Evolutionary conservation across 2,329 filamentous ascomycete genomes (phyloP), one percentile per base, ranked within the genome.

Genomic region (Harringtonia lauricola): DNA sequence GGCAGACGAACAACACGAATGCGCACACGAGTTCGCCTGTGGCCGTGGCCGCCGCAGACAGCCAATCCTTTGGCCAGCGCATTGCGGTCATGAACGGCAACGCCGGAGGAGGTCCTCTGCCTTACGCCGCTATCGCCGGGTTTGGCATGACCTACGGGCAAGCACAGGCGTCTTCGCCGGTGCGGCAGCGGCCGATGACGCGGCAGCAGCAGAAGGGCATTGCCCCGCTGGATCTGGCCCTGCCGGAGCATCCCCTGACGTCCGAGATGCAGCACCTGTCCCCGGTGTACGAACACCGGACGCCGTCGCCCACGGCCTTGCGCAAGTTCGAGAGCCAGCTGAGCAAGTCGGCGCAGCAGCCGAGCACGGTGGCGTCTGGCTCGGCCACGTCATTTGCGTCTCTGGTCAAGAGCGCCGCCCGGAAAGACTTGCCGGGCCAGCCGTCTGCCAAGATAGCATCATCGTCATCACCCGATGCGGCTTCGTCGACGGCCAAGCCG

Each of bases 241-340:
- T 70, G 33, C 63, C 66, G 4, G 67, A 69, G 28, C 61, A 63
- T 18, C 60, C 63, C 19, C 52, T 65, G 12, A 59, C 62, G 42
- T 55, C 59, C 5, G 72, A 75, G 9, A 55, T 66, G 40, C 66
- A 69, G 35, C 72, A 71, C 51, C 67, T 89, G 2, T 88, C 84
- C 0, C 84, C 84, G 0, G 83, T 88, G 1, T 83, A 82, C 43
- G 84, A 88, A 62, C 73, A 75, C 7, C 71, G 74, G n/a, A 83
- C 80, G 0, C 81, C 83, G 3, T 86, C 83, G 2, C 82, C 83
- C 2, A 82, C 71, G 3, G 66, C 72, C 13, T 64, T 65, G 44
- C 70, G 80, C 43, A 78, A 71, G 39, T 63, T 76, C 9, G 49
- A 49, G 14, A 22, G 41, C 8, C 34, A 31, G 8, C 36, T 43